Evolutionary conservation across 306 rosid genomes (phyloP), one percentile per base, ranked within the genome.

Genomic region (Luffa aegyptiaca): DNA sequence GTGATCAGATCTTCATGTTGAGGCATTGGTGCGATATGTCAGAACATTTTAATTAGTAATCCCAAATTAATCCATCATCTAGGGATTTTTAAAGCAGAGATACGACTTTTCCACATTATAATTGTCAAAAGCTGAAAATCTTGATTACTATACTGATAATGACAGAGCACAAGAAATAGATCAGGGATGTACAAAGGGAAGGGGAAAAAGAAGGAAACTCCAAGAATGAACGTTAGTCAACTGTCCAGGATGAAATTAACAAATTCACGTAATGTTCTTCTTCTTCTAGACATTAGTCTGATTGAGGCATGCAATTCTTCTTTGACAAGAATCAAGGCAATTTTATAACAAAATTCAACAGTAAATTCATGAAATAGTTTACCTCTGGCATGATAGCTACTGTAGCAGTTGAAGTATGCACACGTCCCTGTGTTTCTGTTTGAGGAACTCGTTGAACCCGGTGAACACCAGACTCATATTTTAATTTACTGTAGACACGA

Each of bases 321-420:
- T 44, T 49, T 49, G 1, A 73, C 61, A 8, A 49, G 26, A 31
- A 73, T 48, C 44, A 49, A 49, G 44, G 49, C 13, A 20, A 31
- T 31, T 7, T 26, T 48, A 12, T 21, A 48, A 14, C 21, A 14
- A 14, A 49, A 26, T 66, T 26, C 42, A 48, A 26, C 6, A 61
- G 62, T 78, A 68, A 55, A 36, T 37, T 51, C 68, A 78, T 61
- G 65, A 76, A 73, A 55, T 37, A 77, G 82, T 77, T 83, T 88
- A 95, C 99, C 99, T 93, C 97, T 37, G 99, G 99, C 99, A 95
- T 95, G 84, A 95, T 95, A 62, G 99, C 99, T 79, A 95, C 97
- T 26, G 99, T 95, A 14, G 99, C 99, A 75, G 99, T 95, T 75
- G 99, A 95, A 72, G 99, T 95, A 87, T 95, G 99, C 57, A 95